Percentiles rank a stretch among this genome's conserved stretches.
Evolutionary conservation across 2,329 filamentous ascomycete genomes (phyloP).

Genomic region (Trichoderma koningii): DNA sequence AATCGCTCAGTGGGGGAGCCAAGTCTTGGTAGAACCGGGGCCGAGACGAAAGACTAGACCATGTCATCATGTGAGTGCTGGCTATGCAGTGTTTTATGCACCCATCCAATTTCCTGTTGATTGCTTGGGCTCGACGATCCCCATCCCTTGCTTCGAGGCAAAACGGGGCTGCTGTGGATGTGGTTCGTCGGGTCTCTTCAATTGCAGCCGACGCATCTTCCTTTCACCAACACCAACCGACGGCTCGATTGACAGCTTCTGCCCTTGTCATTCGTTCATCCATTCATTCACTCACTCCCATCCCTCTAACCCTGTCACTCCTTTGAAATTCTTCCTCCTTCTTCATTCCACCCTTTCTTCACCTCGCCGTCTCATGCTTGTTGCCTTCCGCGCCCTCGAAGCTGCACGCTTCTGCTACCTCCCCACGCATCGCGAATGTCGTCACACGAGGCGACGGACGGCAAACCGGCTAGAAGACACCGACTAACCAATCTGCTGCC

Average conservation of each 20-base stretch:
- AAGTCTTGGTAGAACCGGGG: constrained; percentile 15
- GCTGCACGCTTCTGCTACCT: constrained; percentile 21
- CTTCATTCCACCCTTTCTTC: background rate
- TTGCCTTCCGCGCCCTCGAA: constrained; percentile 11
- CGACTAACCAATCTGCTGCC: constrained; percentile 26
- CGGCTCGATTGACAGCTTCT: background rate
- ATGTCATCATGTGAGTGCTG: constrained; percentile 22
- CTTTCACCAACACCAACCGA: constrained; percentile 6
- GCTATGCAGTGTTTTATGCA: constrained; percentile 14
- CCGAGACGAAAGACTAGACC: constrained; percentile 7
- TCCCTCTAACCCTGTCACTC: background rate
- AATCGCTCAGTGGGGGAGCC: constrained; percentile 17
- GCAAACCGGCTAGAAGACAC: constrained; percentile 17
- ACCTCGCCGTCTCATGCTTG: constrained; percentile 22
- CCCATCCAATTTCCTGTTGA: constrained; percentile 9
- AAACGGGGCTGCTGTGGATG: constrained; percentile 8
- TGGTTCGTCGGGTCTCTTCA: constrained; percentile 8
- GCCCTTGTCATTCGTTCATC: constrained; percentile 2
- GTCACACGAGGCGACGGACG: constrained; percentile 14
- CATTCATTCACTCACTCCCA: background rate
- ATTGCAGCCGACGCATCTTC: constrained; percentile 5
- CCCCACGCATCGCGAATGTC: constrained; percentile 22
- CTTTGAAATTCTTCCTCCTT: background rate
- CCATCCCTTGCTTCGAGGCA: too few species aligned
- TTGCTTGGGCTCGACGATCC: background rate